These are phyloP conservation scores for Fusarium denticulatum DNA, from an alignment of 2,329 filamentous ascomycete species.

Conservation along the genomic window DNA sequence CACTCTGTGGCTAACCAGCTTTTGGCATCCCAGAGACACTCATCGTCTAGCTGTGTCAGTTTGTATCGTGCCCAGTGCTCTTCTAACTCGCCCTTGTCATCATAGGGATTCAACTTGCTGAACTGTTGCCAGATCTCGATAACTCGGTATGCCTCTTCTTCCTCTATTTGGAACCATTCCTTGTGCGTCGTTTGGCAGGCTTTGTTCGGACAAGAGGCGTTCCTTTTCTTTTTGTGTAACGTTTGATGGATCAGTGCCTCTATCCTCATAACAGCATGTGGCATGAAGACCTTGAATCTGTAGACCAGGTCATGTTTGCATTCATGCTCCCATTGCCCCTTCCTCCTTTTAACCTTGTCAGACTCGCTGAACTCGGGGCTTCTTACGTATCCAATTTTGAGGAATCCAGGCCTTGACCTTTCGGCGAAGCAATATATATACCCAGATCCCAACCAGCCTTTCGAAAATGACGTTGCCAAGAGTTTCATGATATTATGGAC, in stretches of 20 bases:
- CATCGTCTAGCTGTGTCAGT: neutral
- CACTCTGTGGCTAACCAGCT: slow-evolving; percentile 2
- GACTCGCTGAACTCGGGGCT: neutral
- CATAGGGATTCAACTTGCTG: neutral
- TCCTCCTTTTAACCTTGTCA: neutral
- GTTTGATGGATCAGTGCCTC: slow-evolving; percentile 2
- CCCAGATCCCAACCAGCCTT: neutral
- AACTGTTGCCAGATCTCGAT: neutral
- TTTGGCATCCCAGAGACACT: neutral
- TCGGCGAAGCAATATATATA: slow-evolving; percentile 22
- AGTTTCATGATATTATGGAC: neutral
- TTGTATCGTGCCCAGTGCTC: neutral
- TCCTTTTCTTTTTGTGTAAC: neutral
- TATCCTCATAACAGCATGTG: neutral
- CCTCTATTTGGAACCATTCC: slow-evolving; percentile 20
- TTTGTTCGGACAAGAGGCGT: neutral
- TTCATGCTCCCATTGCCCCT: fast-evolving
- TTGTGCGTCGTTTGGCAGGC: neutral
- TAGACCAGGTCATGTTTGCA: neutral
- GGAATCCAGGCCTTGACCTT: neutral
- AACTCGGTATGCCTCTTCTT: neutral
- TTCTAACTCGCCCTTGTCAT: neutral
- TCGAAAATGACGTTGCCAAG: neutral
- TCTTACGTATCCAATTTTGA: slow-evolving; percentile 6
- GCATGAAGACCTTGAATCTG: neutral